These are phyloP conservation scores for Nidularia pulvinata DNA, from an alignment of 768 basidiomycete species.

Conservation along the genomic window DNA sequence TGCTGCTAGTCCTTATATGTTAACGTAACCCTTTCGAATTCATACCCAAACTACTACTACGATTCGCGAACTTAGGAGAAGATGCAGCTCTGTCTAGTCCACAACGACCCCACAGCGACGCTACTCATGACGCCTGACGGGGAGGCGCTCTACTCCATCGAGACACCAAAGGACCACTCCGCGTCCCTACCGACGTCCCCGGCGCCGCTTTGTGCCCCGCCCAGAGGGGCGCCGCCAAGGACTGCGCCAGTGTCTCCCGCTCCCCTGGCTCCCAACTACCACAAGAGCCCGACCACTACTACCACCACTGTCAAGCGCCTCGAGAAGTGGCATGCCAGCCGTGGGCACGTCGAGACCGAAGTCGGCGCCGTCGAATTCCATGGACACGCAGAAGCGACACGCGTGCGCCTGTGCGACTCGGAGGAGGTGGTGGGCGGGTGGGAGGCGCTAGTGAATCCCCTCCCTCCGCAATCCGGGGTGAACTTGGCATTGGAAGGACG, in stretches of 20 bases:
- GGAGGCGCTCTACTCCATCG: not conserved
- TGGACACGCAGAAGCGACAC: too few relatives aligned
- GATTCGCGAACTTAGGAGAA: too few relatives aligned
- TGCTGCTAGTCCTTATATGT: too few relatives aligned
- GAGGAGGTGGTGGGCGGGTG: too few relatives aligned
- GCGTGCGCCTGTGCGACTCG: too few relatives aligned
- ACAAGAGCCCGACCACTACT: not conserved
- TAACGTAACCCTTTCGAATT: too few relatives aligned
- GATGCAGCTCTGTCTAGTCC: slow-evolving; percentile 9
- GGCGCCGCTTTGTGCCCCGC: not conserved
- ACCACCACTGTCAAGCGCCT: not conserved
- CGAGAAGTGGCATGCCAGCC: not conserved
- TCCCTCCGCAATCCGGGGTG: too few relatives aligned
- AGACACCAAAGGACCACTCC: not conserved
- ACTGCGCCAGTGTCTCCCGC: not conserved
- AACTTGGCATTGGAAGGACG: too few relatives aligned
- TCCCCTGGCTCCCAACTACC: not conserved
- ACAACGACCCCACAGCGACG: not conserved
- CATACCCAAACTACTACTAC: too few relatives aligned
- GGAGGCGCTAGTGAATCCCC: too few relatives aligned
- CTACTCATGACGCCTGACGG: not conserved
- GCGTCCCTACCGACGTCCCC: not conserved
- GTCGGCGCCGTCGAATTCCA: not conserved
- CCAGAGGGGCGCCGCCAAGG: not conserved
- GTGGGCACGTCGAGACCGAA: not conserved